A percentile compares a stretch with the other conserved stretches of the same genome.
phyloP scores from a whole-genome alignment of 306 rosid genomes.

The Carpinus fangiana region DNA sequence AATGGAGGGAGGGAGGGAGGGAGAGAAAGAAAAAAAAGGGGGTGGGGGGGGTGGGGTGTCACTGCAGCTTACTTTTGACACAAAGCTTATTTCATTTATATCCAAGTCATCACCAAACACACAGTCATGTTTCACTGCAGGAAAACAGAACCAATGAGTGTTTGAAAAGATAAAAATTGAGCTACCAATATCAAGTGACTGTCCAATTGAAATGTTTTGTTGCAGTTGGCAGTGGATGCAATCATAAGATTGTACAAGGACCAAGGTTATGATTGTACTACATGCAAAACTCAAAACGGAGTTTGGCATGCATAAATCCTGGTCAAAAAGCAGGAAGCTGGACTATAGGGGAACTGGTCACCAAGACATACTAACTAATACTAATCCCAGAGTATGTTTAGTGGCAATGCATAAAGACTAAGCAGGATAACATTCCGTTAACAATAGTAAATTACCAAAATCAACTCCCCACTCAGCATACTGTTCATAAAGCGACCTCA shows the following conservation, averaged over 20 bases:
- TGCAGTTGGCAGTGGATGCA: not conserved
- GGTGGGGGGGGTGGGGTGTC: not conserved
- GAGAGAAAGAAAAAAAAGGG: not conserved
- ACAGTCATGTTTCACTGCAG: constrained; percentile 92
- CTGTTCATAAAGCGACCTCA: constrained; percentile 80
- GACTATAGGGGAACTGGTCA: too few relatives aligned
- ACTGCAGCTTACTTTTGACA: constrained; percentile 64
- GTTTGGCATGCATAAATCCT: constrained; percentile 11
- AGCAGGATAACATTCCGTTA: constrained; percentile 25
- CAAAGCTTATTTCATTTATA: constrained; percentile 64
- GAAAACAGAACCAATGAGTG: constrained; percentile 27
- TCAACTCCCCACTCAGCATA: constrained; percentile 96
- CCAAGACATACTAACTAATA: constrained; percentile 13
- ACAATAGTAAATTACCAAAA: constrained; percentile 55
- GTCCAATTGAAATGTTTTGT: constrained; percentile 8
- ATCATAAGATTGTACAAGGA: not conserved
- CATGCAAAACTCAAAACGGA: not conserved
- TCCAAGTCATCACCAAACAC: constrained; percentile 95
- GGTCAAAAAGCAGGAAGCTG: too few relatives aligned
- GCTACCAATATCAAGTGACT: constrained; percentile 9
- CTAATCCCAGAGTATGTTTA: constrained; percentile 13
- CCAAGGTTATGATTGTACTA: not conserved
- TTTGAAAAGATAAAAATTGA: not conserved
- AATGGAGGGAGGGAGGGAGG: not conserved
- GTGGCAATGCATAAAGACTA: constrained; percentile 1